Percentiles rank a stretch among this genome's conserved stretches.
Evolutionary conservation across 345 rosid species (phyloP).

Genomic region (Corchorus olitorius): DNA sequence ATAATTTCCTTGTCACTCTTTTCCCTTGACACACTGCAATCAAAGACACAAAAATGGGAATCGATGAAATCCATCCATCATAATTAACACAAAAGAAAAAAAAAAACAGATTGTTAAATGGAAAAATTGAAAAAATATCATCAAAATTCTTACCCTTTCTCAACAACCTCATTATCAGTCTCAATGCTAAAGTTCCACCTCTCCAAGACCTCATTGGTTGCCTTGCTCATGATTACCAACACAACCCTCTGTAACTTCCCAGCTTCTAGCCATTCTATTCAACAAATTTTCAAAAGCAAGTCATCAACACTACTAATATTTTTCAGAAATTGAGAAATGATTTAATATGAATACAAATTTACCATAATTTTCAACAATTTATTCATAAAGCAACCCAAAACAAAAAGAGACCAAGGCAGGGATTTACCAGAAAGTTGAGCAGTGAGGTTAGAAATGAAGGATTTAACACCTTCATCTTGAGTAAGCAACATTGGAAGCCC

Average conservation of each 20-base stretch:
- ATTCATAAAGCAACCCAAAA: not conserved
- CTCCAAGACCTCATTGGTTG: conserved; percentile 77
- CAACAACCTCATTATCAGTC: conserved; percentile 79
- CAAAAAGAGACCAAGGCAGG: not conserved
- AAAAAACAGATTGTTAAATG: not conserved
- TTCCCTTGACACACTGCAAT: conserved; percentile 78
- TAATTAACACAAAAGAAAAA: not conserved
- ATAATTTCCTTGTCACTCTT: conserved; percentile 95
- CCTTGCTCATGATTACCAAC: conserved; percentile 86
- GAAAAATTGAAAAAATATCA: not conserved
- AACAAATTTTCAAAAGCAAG: conserved; percentile 17
- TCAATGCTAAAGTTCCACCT: conserved; percentile 95
- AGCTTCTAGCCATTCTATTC: conserved; percentile 86
- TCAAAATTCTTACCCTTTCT: conserved; percentile 60
- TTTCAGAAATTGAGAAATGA: not conserved
- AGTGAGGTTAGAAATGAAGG: conserved; percentile 66
- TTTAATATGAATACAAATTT: not conserved
- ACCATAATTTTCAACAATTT: not conserved
- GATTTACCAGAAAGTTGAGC: conserved; percentile 76
- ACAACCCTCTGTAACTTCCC: conserved; percentile 92
- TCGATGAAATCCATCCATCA: conserved; percentile 12
- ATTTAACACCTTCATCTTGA: conserved; percentile 84
- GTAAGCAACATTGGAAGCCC: conserved; percentile 94
- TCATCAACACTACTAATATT: conserved; percentile 5
- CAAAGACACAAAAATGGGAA: not conserved